phyloP scores from a whole-genome alignment of 495 filamentous ascomycete genomes.

The Glutinoglossum americanum region DNA sequence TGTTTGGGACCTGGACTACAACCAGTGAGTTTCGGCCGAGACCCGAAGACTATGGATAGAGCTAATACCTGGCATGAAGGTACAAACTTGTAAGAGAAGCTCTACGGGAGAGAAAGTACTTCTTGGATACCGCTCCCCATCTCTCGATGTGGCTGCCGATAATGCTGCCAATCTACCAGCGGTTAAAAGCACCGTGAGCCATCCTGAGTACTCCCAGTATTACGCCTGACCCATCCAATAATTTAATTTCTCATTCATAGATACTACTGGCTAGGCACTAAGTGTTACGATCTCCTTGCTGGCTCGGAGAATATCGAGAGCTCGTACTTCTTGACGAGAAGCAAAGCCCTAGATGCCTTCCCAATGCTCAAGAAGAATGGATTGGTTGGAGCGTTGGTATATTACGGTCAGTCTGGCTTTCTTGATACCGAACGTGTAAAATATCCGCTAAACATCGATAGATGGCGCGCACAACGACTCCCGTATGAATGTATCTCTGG shows the following conservation, averaged over 20 bases:
- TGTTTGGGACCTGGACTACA: constrained; percentile 88
- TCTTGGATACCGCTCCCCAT: constrained; percentile 88
- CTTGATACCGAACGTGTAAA: background rate
- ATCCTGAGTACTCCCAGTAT: background rate
- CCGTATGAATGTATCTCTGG: constrained; percentile 91
- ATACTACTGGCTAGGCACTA: constrained; percentile 88
- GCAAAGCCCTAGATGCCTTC: constrained; percentile 85
- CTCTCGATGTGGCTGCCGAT: constrained; percentile 89
- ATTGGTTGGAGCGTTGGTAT: constrained; percentile 77
- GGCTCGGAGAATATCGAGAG: constrained; percentile 92
- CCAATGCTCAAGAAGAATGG: constrained; percentile 88
- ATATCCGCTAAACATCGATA: constrained; percentile 1
- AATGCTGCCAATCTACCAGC: constrained; percentile 87
- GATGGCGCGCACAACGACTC: constrained; percentile 98
- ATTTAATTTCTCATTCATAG: background rate
- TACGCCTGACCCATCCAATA: background rate
- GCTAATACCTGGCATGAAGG: constrained; percentile 15
- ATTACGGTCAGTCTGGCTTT: constrained; percentile 42
- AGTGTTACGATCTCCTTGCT: constrained; percentile 84
- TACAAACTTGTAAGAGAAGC: constrained; percentile 85
- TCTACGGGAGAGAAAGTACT: constrained; percentile 88
- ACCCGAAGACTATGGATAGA: background rate
- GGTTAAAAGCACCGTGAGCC: constrained; percentile 76
- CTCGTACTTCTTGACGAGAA: constrained; percentile 88
- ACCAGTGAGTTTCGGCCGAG: constrained; percentile 31